These are phyloP conservation scores for Fennellomyces sp. DNA, from an alignment of 371 early-diverging fungal species.

Conservation along the genomic window DNA sequence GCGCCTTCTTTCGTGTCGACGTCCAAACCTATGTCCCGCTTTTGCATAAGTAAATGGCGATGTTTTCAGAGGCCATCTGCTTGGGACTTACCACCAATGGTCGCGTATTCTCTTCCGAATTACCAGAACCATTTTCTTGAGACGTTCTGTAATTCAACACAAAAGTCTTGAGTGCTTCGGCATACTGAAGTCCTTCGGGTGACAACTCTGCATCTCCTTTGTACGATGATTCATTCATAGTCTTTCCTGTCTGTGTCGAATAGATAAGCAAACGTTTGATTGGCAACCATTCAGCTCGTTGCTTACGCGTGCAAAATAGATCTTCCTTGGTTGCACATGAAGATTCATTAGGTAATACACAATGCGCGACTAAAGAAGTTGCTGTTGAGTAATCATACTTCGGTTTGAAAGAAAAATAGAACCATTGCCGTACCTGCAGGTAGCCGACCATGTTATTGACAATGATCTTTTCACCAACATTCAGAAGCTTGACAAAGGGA, in stretches of 20 bases:
- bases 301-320: constrained; percentile 87
- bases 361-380: constrained; percentile 85
- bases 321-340: constrained; percentile 88
- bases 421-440: constrained; percentile 55
- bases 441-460: constrained; percentile 84
- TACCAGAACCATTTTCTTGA: constrained; percentile 12
- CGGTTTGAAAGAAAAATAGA: background rate
- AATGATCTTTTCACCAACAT: constrained; percentile 88
- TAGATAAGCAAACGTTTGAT: background rate
- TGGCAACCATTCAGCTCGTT: background rate
- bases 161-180: constrained; percentile 61
- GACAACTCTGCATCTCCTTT: constrained; percentile 60
- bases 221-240: constrained; percentile 43
- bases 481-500: constrained; percentile 87
- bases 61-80: background rate
- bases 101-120: constrained; percentile 36
- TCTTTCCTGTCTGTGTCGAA: constrained; percentile 47
- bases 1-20: constrained; percentile 67
- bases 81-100: constrained; percentile 32
- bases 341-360: constrained; percentile 98
- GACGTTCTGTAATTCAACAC: constrained; percentile 50
- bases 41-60: background rate
- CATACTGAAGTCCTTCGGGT: constrained; percentile 59
- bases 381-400: too few relatives aligned
- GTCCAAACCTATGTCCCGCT: constrained; percentile 69